Evolutionary conservation across 1,139 yeast genomes (phyloP), one percentile per base, ranked within the genome.

Genomic region (Eremothecium gossypii): DNA sequence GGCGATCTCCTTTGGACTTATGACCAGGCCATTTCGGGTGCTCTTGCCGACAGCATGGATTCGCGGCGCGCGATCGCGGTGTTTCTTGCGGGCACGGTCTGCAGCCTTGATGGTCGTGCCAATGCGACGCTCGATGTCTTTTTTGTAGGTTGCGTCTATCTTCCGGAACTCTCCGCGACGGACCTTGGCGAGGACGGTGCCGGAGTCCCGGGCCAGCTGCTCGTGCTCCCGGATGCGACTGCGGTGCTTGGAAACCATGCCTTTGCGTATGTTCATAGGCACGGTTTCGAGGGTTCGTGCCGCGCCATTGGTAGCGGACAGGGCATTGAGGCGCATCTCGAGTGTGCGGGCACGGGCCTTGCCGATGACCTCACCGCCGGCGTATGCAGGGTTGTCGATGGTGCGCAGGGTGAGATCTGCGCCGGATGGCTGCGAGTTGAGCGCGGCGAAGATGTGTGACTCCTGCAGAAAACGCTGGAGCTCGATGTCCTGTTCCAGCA

Each of bases 211-310:
- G 7, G 98, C 96, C 39, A 84, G 87, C 44, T 72, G 67, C 58
- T 84, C 95, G 56, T 71, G 74, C 54, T 75, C 76, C 6, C 66
- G 58, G 30, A 79, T 74, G 47, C 76, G 74, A 17, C 66, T 61
- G 34, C 71, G 63, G 41, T 80, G 73, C 41, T 79, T 73, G 39
- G 69, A 65, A 32, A 83, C 68, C 81, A 89, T 82, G 2, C 95
- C 95, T 57, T 83, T 83, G 45, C 96, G 73, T 70, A 86, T 78
- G 17, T 74, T 62, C 89, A 91, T 87, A 10, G 98, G 95, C 76
- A 85, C 83, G 40, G 77, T 83, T 52, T 84, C 94, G 29, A 81
- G 64, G 33, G 46, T 60, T 45, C 38, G 49, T 1, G 64, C 60
- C 13, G 64, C 55, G 0, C 79, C 74, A 55, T 79, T 79, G 0